A percentile compares a stretch with the other conserved stretches of the same genome.
These are phyloP conservation scores for Priceomyces carsonii DNA, from an alignment of 805 yeast species.

Conservation along the genomic window DNA sequence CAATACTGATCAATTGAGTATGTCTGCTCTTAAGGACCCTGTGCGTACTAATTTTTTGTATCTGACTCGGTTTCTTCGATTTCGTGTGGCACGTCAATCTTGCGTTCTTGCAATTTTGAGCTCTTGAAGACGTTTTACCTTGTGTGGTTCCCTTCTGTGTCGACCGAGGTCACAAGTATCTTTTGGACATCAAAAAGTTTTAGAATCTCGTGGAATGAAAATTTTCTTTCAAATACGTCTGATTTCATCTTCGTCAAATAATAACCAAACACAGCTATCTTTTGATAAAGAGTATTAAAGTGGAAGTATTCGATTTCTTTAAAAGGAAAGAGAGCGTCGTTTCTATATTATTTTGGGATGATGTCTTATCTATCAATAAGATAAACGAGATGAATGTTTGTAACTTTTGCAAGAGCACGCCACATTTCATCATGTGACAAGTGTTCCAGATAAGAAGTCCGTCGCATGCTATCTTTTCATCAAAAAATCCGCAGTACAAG, in stretches of 20 bases:
- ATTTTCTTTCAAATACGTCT: neutral
- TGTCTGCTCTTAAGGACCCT: constrained; percentile 27
- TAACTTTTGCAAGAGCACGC: too few species aligned
- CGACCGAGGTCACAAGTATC: neutral
- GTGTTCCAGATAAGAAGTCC: too few species aligned
- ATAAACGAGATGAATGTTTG: too few species aligned
- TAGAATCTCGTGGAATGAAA: neutral
- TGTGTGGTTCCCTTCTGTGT: neutral
- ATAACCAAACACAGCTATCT: too few species aligned
- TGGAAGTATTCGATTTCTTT: too few species aligned
- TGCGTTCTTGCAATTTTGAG: neutral
- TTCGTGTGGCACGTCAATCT: neutral
- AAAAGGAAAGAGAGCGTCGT: too few species aligned
- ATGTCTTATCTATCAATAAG: too few species aligned
- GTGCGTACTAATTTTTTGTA: constrained; percentile 1
- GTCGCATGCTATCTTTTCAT: too few species aligned
- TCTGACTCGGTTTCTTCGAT: neutral
- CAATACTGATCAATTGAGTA: constrained; percentile 40
- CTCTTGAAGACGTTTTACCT: neutral
- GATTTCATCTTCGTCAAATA: neutral
- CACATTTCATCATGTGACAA: too few species aligned
- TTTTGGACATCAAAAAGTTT: neutral
- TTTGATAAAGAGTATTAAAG: too few species aligned
- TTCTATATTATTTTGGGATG: too few species aligned
- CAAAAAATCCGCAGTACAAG: too few species aligned